phyloP scores from a whole-genome alignment of 2,329 filamentous ascomycete genomes.

The Stenocarpella maydis region DNA sequence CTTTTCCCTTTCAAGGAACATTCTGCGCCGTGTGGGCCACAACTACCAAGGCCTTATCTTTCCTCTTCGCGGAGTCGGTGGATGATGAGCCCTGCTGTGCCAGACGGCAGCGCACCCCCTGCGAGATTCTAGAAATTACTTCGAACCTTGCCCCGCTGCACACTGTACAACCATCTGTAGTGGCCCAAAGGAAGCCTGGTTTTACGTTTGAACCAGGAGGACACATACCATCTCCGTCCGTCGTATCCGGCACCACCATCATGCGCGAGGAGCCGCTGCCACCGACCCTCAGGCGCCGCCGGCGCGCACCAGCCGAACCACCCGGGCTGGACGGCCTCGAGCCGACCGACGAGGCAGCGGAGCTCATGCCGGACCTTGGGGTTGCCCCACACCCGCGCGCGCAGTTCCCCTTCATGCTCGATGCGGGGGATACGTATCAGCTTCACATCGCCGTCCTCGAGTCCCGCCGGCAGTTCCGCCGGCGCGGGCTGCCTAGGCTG shows the following conservation, averaged over 20 bases:
- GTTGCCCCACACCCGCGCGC: background rate
- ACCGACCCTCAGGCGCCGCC: background rate
- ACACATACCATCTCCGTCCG: background rate
- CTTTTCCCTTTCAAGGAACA: background rate
- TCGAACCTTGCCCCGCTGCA: background rate
- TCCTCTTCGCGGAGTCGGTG: background rate
- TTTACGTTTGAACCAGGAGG: too few relatives aligned
- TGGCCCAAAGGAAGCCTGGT: background rate
- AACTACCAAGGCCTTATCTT: background rate
- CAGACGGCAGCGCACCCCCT: background rate
- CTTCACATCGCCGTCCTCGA: conserved; percentile 6
- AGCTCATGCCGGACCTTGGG: background rate
- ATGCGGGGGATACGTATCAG: conserved; percentile 1
- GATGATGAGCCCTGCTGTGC: background rate
- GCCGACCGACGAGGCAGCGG: background rate
- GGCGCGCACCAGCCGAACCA: background rate
- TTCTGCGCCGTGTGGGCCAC: background rate
- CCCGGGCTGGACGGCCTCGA: background rate
- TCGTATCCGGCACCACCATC: background rate
- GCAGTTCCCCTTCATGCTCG: background rate
- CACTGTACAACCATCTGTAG: background rate
- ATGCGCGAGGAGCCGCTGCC: conserved; percentile 24
- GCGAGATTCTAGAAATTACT: background rate
- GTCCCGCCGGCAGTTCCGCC: background rate
- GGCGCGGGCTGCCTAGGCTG: conserved; percentile 3